Conservation (phyloP, 495 filamentous ascomycete genomes). For the Hypoxylon cercidicola region DNA sequence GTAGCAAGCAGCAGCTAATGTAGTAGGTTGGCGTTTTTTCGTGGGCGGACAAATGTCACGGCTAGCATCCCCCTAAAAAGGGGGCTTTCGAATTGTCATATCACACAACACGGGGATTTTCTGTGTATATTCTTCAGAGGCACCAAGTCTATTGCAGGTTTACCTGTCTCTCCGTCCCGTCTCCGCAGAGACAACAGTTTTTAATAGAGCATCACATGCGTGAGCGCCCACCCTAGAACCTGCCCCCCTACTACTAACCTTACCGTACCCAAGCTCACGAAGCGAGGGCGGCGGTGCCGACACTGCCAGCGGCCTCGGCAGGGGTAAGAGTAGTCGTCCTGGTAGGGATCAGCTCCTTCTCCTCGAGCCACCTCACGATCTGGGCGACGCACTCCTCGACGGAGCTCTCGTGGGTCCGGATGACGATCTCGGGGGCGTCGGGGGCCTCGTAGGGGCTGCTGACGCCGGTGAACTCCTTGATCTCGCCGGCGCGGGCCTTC, state of each 20-base stretch:
- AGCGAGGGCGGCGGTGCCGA: conserved; percentile 21
- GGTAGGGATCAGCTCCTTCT: conserved; percentile 54
- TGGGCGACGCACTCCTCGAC: conserved; percentile 86
- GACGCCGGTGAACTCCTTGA: conserved; percentile 97
- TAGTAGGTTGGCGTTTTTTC: conserved; percentile 32
- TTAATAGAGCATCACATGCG: conserved; percentile 2
- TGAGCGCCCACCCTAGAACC: conserved; percentile 18
- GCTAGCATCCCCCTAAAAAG: conserved; percentile 26
- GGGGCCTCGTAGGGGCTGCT: conserved; percentile 94
- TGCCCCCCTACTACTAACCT: not conserved
- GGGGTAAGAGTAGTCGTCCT: conserved; percentile 40
- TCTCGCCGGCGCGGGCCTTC: conserved; percentile 91
- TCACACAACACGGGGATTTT: conserved; percentile 9
- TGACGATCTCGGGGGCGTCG: conserved; percentile 82
- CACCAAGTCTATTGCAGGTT: conserved; percentile 16
- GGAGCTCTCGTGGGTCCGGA: conserved; percentile 77
- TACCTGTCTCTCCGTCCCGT: conserved; percentile 11
- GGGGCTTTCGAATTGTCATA: conserved; percentile 31
- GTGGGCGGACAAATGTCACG: conserved; percentile 27
- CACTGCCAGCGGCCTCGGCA: conserved; percentile 25
- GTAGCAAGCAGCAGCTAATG: conserved; percentile 9
- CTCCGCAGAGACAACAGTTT: conserved; percentile 2
- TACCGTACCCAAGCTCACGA: conserved; percentile 36
- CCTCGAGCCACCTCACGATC: conserved; percentile 83
- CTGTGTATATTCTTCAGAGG: conserved; percentile 27